Base-by-base conservation (phyloP, 805 yeast species). In the Hanseniaspora pseudoguilliermondii region DNA sequence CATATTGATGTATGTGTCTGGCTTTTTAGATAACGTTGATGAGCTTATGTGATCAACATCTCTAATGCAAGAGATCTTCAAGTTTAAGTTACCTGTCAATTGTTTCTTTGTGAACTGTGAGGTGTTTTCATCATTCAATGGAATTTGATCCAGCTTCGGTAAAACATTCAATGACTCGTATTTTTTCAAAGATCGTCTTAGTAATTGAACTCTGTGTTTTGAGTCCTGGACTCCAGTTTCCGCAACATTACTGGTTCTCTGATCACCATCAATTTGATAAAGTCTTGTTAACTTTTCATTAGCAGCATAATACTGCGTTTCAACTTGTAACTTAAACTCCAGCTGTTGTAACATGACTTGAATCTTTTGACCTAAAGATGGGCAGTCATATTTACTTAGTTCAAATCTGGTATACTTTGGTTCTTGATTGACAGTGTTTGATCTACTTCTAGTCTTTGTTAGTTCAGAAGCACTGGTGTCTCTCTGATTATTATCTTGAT, bases 261-360 rank as follows among this genome's bases (percentile, higher is more conserved):
- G 81, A 69, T 93, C 98, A 57, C 97, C 96, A 64, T 93, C 97
- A 68, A 84, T 77, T 64, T 83, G 83, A 66, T 93, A 93, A 54
- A 93, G 78, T 61, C 82, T 86, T 29, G 85, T 82, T 65, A 93
- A 79, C 68, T 91, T 93, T 60, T 87, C 95, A 61, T 89, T 89
- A 6, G 97, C 97, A 60, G 83, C 91, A 63, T 83, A 82, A 69
- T 91, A 93, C 69, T 93, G 95, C 62, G 86, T 82, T 68, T 93
- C 99, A 40, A 91, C 95, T 65, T 91, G 93, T 47, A 91, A 75
- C 69, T 93, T 93, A 69, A 91, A 89, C 66, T 90, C 96, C 58
- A 93, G 75, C 69, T 89, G 95, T 70, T 90, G 97, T 55, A 91
- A 77, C 97, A 93, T 90, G 63, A 86, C 83, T 69, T 88, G 96